Evolutionary conservation across 1,284 basidiomycete genomes (phyloP).

Genomic region (Moesziomyces parantarcticus): DNA sequence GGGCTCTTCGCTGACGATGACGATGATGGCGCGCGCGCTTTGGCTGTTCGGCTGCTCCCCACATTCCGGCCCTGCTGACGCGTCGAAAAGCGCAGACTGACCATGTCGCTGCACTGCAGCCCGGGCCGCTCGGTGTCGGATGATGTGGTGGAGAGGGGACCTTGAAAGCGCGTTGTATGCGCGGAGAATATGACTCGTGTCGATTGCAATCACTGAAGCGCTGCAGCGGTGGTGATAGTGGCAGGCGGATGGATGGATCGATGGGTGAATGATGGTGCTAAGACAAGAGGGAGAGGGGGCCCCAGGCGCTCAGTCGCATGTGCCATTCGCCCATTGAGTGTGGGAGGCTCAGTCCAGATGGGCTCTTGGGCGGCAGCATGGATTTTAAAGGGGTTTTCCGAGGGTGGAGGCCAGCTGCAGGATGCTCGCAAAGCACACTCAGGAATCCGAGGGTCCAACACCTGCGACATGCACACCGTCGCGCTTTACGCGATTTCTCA

Average conservation of each 20-base stretch:
- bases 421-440: background rate
- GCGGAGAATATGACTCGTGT: no score
- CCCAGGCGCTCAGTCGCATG: no score
- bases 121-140: no score
- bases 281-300: background rate
- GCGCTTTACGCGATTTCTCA: slow-evolving; percentile 15
- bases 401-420: slow-evolving; percentile 16
- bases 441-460: slow-evolving; percentile 5
- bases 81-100: slow-evolving; percentile 9
- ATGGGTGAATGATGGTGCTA: background rate
- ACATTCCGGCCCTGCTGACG: background rate
- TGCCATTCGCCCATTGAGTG: no score
- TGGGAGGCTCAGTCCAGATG: background rate
- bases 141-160: no score
- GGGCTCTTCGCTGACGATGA: slow-evolving; percentile 16
- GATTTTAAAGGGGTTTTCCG: slow-evolving; percentile 1
- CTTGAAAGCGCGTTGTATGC: no score
- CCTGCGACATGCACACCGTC: background rate
- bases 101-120: slow-evolving; percentile 5
- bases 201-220: no score
- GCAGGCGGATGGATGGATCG: slow-evolving; percentile 2
- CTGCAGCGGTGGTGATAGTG: background rate
- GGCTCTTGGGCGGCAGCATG: no score
- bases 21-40: slow-evolving; percentile 8
- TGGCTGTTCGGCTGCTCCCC: background rate